Evolutionary conservation across 176 grass and related monocot genomes (phyloP).

Genomic region (Juncus inflexus): DNA sequence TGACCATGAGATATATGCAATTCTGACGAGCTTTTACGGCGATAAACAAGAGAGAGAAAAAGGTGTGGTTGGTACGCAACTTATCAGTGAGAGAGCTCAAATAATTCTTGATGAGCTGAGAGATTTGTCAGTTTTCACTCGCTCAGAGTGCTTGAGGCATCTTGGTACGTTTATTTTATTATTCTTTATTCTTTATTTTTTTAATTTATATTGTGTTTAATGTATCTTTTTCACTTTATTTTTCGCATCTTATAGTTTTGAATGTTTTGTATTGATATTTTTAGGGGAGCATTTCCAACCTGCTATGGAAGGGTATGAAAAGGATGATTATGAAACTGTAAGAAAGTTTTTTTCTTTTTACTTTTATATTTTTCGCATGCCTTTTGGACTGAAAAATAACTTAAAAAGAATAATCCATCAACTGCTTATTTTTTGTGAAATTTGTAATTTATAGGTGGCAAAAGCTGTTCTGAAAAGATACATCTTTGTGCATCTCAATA

Average conservation of each 20-base stretch:
- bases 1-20: slow-evolving; percentile 88
- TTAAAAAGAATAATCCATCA: slow-evolving; percentile 15
- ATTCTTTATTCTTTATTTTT: neutral
- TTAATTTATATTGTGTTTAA: slow-evolving; percentile 9
- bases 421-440: slow-evolving; percentile 3
- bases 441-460: slow-evolving; percentile 65
- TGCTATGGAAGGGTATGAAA: slow-evolving; percentile 85
- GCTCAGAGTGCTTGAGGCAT: slow-evolving; percentile 63
- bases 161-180: slow-evolving; percentile 55
- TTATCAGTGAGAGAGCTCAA: slow-evolving; percentile 88
- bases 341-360: slow-evolving; percentile 24
- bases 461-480: slow-evolving; percentile 83
- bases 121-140: slow-evolving; percentile 70
- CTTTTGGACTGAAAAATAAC: too few species aligned
- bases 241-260: neutral
- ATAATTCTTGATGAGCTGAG: slow-evolving; percentile 96
- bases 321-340: slow-evolving; percentile 67
- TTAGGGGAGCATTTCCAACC: slow-evolving; percentile 80
- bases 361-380: slow-evolving; percentile 26
- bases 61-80: slow-evolving; percentile 75
- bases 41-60: slow-evolving; percentile 66
- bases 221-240: slow-evolving; percentile 7
- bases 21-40: slow-evolving; percentile 84
- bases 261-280: slow-evolving; percentile 25
- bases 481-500: slow-evolving; percentile 70